phyloP scores from a whole-genome alignment of 2,329 filamentous ascomycete species.

The Pseudopyricularia cyperi region DNA sequence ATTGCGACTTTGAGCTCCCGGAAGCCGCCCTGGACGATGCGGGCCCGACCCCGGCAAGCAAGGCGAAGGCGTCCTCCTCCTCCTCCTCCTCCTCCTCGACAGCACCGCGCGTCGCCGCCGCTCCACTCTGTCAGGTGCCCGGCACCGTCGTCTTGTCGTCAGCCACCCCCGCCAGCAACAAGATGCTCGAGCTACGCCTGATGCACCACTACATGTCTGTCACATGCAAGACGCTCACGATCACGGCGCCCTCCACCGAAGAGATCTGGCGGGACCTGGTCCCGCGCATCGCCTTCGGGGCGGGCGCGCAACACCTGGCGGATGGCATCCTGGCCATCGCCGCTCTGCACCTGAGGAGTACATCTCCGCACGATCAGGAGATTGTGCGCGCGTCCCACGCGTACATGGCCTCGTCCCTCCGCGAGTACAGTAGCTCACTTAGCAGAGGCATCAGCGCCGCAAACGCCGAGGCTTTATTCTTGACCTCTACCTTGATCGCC shows the following conservation, averaged over 20 bases:
- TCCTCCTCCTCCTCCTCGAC: slow-evolving; percentile 10
- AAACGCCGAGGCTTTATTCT: slow-evolving; percentile 50
- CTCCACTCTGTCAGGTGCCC: slow-evolving; percentile 22
- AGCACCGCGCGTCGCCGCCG: slow-evolving; percentile 13
- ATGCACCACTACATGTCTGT: slow-evolving; percentile 52
- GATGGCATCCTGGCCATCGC: slow-evolving; percentile 53
- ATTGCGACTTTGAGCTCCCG: slow-evolving; percentile 50
- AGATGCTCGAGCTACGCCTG: slow-evolving; percentile 46
- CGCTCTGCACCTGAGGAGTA: slow-evolving; percentile 46
- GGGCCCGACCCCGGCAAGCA: neutral
- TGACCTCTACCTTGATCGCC: slow-evolving; percentile 50
- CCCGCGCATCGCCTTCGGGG: slow-evolving; percentile 46
- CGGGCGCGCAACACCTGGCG: slow-evolving; percentile 36
- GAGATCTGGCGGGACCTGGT: slow-evolving; percentile 48
- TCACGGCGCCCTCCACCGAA: slow-evolving; percentile 35
- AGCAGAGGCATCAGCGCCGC: slow-evolving; percentile 41
- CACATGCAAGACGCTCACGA: slow-evolving; percentile 46
- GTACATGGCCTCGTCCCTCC: slow-evolving; percentile 51
- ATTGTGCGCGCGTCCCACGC: slow-evolving; percentile 50
- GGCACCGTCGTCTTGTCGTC: slow-evolving; percentile 20
- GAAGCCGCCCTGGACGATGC: slow-evolving; percentile 1
- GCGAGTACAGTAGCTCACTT: slow-evolving; percentile 44
- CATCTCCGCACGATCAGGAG: slow-evolving; percentile 42
- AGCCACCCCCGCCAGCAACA: slow-evolving; percentile 22
- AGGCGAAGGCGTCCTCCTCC: slow-evolving; percentile 10